A percentile compares a stretch with the other conserved stretches of the same genome.
These are phyloP conservation scores for Rhizopogon vulgaris DNA, from an alignment of 768 basidiomycete genomes.

Conservation along the genomic window DNA sequence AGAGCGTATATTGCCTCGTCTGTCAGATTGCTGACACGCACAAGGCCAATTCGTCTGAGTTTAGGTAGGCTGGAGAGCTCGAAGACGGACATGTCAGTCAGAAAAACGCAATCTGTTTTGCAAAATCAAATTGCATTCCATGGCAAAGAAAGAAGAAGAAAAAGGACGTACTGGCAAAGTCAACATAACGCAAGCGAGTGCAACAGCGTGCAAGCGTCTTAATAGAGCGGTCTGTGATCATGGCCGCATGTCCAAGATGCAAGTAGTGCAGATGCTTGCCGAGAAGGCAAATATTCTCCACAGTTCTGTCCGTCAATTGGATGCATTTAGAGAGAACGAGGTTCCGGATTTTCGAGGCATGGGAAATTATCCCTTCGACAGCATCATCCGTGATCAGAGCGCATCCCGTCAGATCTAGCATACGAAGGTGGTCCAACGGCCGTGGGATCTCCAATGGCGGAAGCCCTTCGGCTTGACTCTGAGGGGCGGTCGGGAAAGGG, in stretches of 20 bases:
- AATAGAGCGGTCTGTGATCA: constrained; percentile 88
- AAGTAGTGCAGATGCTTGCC: constrained; percentile 94
- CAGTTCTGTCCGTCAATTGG: constrained; percentile 70
- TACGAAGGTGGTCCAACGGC: constrained; percentile 78
- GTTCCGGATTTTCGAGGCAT: constrained; percentile 80
- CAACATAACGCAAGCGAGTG: constrained; percentile 88
- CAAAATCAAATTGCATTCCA: background rate
- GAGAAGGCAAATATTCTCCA: constrained; percentile 78
- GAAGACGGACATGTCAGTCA: constrained; percentile 93
- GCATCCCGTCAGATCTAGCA: constrained; percentile 91
- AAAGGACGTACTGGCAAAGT: constrained; percentile 77
- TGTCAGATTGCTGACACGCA: constrained; percentile 87
- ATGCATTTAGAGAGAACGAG: constrained; percentile 83
- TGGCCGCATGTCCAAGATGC: constrained; percentile 87
- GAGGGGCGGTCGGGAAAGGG: constrained; percentile 35
- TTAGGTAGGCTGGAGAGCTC: constrained; percentile 86
- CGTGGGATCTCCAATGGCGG: constrained; percentile 63
- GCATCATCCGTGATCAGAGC: constrained; percentile 74
- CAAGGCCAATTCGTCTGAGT: constrained; percentile 90
- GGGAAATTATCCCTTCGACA: constrained; percentile 74
- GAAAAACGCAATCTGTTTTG: constrained; percentile 64
- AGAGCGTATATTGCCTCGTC: constrained; percentile 90
- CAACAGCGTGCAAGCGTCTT: constrained; percentile 79
- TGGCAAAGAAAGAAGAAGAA: background rate
- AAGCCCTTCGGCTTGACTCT: constrained; percentile 34